Percentiles rank a stretch among this genome's conserved stretches.
Evolutionary conservation across 2,329 filamentous ascomycete species (phyloP).

Genomic region (Parastagonospora avenae): DNA sequence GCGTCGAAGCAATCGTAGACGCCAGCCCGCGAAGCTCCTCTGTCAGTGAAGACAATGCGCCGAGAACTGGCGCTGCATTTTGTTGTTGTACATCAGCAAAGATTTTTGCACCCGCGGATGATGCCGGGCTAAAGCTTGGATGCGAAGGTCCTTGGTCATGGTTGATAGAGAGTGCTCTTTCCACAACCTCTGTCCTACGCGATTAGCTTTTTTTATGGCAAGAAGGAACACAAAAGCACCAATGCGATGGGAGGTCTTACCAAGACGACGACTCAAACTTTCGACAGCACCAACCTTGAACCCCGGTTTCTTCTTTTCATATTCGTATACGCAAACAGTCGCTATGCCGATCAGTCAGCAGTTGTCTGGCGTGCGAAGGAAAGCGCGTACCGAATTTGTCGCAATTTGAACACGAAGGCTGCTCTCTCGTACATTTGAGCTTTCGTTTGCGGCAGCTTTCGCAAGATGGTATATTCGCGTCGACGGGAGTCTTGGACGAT

Average conservation of each 20-base stretch:
- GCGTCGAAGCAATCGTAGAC: neutral
- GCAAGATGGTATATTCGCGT: constrained; percentile 4
- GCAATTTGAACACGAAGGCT: constrained; percentile 4
- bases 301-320: constrained; percentile 4
- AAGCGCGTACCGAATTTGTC: neutral
- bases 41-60: neutral
- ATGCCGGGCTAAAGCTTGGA: neutral
- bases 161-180: neutral
- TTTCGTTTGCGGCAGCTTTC: constrained; percentile 9
- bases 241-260: neutral
- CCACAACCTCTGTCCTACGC: neutral
- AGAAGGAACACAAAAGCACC: neutral
- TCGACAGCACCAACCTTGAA: constrained; percentile 7
- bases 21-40: neutral
- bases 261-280: constrained; percentile 1
- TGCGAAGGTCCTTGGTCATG: neutral
- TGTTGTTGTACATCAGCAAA: neutral
- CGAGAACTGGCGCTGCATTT: neutral
- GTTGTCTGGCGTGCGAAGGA: neutral
- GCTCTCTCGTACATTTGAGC: constrained; percentile 3
- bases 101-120: neutral
- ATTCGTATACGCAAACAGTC: constrained; percentile 3
- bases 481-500: neutral
- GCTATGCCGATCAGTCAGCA: neutral
- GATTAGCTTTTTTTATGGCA: no score